phyloP scores from a whole-genome alignment of 345 rosid genomes.

The Cardamine resedifolia region DNA sequence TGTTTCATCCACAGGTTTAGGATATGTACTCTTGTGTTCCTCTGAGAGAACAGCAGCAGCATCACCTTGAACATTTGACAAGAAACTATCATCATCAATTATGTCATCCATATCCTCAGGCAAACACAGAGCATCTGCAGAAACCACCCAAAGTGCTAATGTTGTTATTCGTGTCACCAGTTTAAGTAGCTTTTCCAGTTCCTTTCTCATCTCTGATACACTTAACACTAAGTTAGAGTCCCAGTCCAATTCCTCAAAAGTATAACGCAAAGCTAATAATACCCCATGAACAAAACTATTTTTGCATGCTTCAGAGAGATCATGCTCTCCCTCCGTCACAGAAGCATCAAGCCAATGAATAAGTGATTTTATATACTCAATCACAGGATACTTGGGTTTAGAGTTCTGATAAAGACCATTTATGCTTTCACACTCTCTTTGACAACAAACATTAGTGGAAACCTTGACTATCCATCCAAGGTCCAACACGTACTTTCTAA shows the following conservation, averaged over 20 bases:
- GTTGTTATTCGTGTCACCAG: slow-evolving; percentile 79
- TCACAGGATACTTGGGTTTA: slow-evolving; percentile 51
- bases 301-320: slow-evolving; percentile 82
- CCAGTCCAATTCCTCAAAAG: slow-evolving; percentile 97
- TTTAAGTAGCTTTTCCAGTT: slow-evolving; percentile 70
- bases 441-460: slow-evolving; percentile 54
- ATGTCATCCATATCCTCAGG: slow-evolving; percentile 87
- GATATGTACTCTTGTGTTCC: slow-evolving; percentile 46
- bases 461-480: slow-evolving; percentile 74
- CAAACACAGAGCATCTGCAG: slow-evolving; percentile 92
- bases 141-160: slow-evolving; percentile 93
- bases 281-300: slow-evolving; percentile 95
- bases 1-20: slow-evolving; percentile 42
- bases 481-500: slow-evolving; percentile 86
- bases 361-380: slow-evolving; percentile 68
- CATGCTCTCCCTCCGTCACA: slow-evolving; percentile 75
- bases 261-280: slow-evolving; percentile 78
- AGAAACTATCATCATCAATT: slow-evolving; percentile 57
- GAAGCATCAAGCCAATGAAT: slow-evolving; percentile 72
- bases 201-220: slow-evolving; percentile 65
- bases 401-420: slow-evolving; percentile 38
- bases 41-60: slow-evolving; percentile 37
- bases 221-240: slow-evolving; percentile 60
- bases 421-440: slow-evolving; percentile 38
- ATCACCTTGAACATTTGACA: slow-evolving; percentile 49